A percentile compares a stretch with the other conserved stretches of the same genome.
phyloP scores from a whole-genome alignment of 257 asterid species.

The Lantana camara region DNA sequence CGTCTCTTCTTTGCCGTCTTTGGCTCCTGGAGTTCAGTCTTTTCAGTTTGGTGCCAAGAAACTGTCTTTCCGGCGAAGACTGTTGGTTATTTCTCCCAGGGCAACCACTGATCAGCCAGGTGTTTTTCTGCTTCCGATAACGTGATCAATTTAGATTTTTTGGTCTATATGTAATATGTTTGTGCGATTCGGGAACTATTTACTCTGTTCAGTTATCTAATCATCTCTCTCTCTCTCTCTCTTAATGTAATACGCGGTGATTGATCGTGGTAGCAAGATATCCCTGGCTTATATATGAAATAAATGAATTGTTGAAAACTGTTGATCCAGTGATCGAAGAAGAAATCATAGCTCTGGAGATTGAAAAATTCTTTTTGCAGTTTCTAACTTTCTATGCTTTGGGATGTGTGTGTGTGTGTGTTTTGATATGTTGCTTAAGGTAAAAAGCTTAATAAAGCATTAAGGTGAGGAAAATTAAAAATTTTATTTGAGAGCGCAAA shows the following conservation, averaged over 20 bases:
- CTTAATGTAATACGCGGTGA: background rate
- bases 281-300: background rate
- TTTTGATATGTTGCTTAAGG: background rate
- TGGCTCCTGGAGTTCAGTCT: conserved; percentile 50
- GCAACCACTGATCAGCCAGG: conserved; percentile 92
- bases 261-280: background rate
- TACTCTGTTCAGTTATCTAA: background rate
- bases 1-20: conserved; percentile 45
- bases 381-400: no score
- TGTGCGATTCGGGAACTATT: background rate
- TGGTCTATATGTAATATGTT: background rate
- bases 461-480: background rate
- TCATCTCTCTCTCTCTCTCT: no score
- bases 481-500: background rate
- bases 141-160: conserved; percentile 8
- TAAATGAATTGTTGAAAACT: background rate
- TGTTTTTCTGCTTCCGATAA: conserved; percentile 20
- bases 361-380: no score
- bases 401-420: background rate
- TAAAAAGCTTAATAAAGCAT: background rate
- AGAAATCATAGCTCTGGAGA: no score
- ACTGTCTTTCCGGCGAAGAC: conserved; percentile 39
- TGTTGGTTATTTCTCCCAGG: conserved; percentile 55
- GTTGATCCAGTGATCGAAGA: no score
- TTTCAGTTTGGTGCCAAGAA: conserved; percentile 40